A percentile compares a stretch with the other conserved stretches of the same genome.
phyloP scores from a whole-genome alignment of 306 rosid genomes.

The Datisca glomerata region DNA sequence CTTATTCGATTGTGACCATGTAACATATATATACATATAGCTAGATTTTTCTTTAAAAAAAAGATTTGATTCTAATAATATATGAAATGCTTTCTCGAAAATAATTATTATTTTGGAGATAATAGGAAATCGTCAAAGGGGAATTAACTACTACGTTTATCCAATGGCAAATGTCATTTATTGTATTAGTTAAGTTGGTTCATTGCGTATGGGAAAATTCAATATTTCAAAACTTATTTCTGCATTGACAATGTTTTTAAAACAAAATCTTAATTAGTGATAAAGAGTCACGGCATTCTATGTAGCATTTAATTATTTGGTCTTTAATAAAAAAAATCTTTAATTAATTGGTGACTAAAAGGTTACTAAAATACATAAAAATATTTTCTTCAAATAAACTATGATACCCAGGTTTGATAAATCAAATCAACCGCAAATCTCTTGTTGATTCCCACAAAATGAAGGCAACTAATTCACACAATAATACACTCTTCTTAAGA shows the following conservation, averaged over 20 bases:
- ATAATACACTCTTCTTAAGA: conserved; percentile 23
- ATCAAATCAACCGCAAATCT: no score
- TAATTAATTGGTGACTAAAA: no score
- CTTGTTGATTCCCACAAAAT: no score
- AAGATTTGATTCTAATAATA: conserved; percentile 3
- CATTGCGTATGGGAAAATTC: conserved; percentile 45
- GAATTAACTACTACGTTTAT: conserved; percentile 19
- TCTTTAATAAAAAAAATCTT: no score
- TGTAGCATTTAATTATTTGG: no score
- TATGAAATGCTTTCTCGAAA: conserved; percentile 5
- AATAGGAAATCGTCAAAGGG: conserved; percentile 32
- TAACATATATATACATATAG: conserved; percentile 12
- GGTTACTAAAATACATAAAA: no score
- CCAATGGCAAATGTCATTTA: conserved; percentile 28
- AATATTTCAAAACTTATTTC: conserved; percentile 17
- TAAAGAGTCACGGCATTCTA: no score
- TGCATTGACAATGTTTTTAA: no score
- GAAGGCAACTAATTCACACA: conserved; percentile 35
- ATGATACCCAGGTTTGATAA: no score
- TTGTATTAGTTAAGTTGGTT: conserved; percentile 32
- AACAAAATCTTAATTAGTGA: no score
- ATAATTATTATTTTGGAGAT: no score
- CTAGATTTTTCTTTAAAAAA: background rate
- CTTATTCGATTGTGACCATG: conserved; percentile 28
- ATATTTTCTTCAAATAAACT: no score